Conservation (phyloP, 257 asterid species). For the Scutellaria baicalensis region DNA sequence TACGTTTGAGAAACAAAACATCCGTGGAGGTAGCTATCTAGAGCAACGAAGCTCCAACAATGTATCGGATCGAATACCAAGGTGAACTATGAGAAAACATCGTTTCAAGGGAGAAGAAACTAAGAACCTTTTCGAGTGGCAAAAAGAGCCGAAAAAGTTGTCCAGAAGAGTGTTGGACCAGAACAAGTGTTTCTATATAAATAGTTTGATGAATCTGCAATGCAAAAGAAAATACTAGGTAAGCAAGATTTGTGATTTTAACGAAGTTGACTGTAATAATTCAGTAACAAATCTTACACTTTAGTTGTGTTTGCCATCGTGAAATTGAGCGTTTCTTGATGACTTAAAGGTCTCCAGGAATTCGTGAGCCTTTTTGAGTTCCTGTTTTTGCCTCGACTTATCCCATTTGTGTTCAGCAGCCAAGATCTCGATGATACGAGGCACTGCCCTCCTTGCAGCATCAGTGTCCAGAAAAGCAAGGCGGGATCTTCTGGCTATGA, state of each 20-base stretch:
- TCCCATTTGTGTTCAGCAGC: slow-evolving; percentile 90
- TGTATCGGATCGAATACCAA: not conserved
- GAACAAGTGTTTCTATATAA: not conserved
- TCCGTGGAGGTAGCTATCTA: not conserved
- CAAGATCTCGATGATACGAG: slow-evolving; percentile 69
- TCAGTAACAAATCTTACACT: slow-evolving; percentile 10
- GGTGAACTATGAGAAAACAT: not conserved
- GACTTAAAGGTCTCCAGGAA: slow-evolving; percentile 94
- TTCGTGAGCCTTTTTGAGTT: slow-evolving; percentile 46
- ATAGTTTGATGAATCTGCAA: slow-evolving; percentile 25
- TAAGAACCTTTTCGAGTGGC: slow-evolving; percentile 10
- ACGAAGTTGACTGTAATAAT: not conserved
- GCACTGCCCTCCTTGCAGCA: slow-evolving; percentile 85
- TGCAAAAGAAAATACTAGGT: not conserved
- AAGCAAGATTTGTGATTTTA: not conserved
- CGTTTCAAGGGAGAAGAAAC: not conserved
- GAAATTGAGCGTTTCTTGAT: slow-evolving; percentile 80
- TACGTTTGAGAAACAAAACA: not conserved
- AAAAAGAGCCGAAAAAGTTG: not conserved
- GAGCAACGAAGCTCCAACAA: not conserved
- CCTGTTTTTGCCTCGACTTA: slow-evolving; percentile 66
- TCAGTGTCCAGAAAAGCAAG: slow-evolving; percentile 97
- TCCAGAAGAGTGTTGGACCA: not conserved
- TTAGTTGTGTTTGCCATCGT: slow-evolving; percentile 84
- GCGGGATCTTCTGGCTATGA: slow-evolving; percentile 90